Base-by-base conservation (phyloP, 441 rosid species). In the Biscutella laevigata region DNA sequence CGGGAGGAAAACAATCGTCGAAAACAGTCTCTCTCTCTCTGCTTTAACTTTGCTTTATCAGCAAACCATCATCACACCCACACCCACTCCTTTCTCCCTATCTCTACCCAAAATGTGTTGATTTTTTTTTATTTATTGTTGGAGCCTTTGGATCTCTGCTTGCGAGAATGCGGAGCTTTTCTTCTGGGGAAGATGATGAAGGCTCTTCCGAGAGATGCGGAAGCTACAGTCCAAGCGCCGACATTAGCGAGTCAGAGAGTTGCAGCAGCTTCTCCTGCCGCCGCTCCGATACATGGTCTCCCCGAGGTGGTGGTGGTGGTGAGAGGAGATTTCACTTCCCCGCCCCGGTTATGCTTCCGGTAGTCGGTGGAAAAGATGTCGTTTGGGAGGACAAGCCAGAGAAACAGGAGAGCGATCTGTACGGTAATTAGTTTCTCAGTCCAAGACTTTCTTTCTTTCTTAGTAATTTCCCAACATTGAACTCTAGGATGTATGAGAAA, bases 181-280 rank as follows among this genome's bases (percentile, higher is more conserved):
- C 80, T 27, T 82, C 90, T 1, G 94, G 80, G 43, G 92, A 85
- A 42, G 71, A 67, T 32, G 92, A 83, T 21, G 59, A 24, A 11
- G 80, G 67, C 26, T 75, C 79, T 21, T 82, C 88, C 54, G 95
- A 82, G 62, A 75, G 88, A 54, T 77, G 89, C 72, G 95, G 96
- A 3, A 88, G 94, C 49, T 92, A 92, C 77, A 80, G 89, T 46
- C 62, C 88, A 65, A 88, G 98, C 67, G 96, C 96, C 49, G 98
- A 92, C 61, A 72, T 92, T 66, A 88, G 95, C 49, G 95, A 92
- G 78, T 88, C 98, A 0, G 92, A 88, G 76, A 92, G 95, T 59
- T 79, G 82, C 11, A 82, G 89, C 59, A 82, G 94, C 72, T 83
- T 84, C 65, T 87, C 84, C 3, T 72, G 80, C 64, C 80, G 75